A percentile compares a stretch with the other conserved stretches of the same genome.
These are phyloP conservation scores for Rhodotorula sp. DNA, from an alignment of 1,284 basidiomycete genomes.

Conservation along the genomic window DNA sequence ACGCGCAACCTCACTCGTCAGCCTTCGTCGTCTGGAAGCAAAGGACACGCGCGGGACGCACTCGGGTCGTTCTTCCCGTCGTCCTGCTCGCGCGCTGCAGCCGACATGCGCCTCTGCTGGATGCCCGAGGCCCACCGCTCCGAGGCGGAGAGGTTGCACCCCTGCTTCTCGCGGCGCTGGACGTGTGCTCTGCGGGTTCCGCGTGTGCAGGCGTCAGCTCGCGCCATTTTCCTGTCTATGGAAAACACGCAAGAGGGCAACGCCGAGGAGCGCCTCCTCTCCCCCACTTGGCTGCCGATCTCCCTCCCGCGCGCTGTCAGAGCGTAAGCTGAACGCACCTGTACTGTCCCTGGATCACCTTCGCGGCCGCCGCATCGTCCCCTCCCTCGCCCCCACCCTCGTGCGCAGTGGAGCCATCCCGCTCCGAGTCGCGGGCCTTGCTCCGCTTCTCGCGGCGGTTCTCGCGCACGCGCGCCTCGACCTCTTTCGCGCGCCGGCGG, in stretches of 20 bases:
- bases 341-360: constrained; percentile 38
- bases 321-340: constrained; percentile 21
- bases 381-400: too few relatives aligned
- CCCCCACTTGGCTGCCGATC: not conserved
- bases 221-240: not conserved
- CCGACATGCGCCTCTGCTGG: constrained; percentile 17
- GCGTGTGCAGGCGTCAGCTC: not conserved
- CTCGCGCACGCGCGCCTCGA: constrained; percentile 10
- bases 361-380: constrained; percentile 20
- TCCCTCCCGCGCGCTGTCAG: not conserved
- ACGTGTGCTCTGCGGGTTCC: constrained; percentile 1
- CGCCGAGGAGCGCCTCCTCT: not conserved
- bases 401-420: not conserved
- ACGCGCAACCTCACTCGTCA: not conserved
- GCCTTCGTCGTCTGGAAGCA: not conserved
- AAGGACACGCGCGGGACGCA: not conserved
- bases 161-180: constrained; percentile 14
- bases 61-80: constrained; percentile 41
- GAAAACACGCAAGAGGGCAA: not conserved
- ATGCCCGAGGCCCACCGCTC: constrained; percentile 45
- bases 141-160: constrained; percentile 39
- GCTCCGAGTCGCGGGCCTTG: too few relatives aligned
- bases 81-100: constrained; percentile 32
- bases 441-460: not conserved
- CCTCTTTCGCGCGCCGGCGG: constrained; percentile 17